Conservation (phyloP, 805 yeast genomes). For the Candida nitratophila region DNA sequence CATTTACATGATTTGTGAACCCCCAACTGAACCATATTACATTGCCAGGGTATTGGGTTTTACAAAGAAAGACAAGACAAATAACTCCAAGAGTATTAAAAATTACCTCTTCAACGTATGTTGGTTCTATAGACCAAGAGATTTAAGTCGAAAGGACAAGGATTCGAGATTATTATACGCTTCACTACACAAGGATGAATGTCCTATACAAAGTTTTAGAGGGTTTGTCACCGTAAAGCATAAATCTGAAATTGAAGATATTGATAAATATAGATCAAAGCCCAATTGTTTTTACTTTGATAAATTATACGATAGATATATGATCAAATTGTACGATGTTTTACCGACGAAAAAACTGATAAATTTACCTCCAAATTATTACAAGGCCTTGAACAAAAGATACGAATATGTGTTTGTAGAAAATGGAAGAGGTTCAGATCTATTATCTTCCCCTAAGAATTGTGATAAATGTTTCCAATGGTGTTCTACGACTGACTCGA, state of each 20-base stretch:
- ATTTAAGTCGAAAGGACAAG: conserved; percentile 56
- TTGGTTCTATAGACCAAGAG: conserved; percentile 89
- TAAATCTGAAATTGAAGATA: conserved; percentile 53
- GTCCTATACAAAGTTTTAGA: conserved; percentile 69
- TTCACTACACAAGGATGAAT: conserved; percentile 78
- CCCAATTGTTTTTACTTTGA: conserved; percentile 82
- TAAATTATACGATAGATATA: conserved; percentile 78
- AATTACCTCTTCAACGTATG: conserved; percentile 62
- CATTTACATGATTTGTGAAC: conserved; percentile 82
- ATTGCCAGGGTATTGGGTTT: conserved; percentile 82
- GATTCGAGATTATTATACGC: conserved; percentile 78
- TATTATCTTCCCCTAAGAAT: conserved; percentile 54
- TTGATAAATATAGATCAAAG: conserved; percentile 44
- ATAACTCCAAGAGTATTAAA: conserved; percentile 37
- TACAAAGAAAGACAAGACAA: conserved; percentile 30
- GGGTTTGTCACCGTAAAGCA: conserved; percentile 72
- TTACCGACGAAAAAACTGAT: conserved; percentile 53
- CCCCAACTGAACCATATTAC: conserved; percentile 91
- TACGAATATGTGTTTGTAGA: conserved; percentile 75
- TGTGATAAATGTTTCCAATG: conserved; percentile 81
- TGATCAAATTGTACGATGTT: conserved; percentile 75
- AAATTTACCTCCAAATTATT: conserved; percentile 53
- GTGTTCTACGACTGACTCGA: conserved; percentile 69
- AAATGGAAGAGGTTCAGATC: conserved; percentile 52
- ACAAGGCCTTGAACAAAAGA: conserved; percentile 55